Evolutionary conservation across 75 land plant genomes (phyloP), one percentile per base, ranked within the genome.

Genomic region (Cunninghamia lanceolata): DNA sequence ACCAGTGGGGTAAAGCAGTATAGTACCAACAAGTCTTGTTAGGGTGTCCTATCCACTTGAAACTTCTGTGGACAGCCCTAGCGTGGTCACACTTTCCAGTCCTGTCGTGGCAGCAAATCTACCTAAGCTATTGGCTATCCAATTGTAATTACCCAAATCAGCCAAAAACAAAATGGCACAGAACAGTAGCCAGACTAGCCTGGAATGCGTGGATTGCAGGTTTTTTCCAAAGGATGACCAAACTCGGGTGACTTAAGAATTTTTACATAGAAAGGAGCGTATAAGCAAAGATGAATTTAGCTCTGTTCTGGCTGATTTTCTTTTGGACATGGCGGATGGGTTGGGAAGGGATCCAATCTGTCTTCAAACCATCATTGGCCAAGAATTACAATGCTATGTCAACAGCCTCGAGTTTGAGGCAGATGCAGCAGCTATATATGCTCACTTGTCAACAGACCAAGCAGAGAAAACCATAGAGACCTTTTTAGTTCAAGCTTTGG

Each of bases 321-420:
- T 96, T 40, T 21, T 94, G 87, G 96, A 95, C 47, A 90, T 97
- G 92, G 99, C 98, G 76, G 93, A 94, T 32, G 99, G 99, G 8
- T 86, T 96, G 53, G 94, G 92, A 86, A 89, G 99, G 86, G 97
- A 98, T 32, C 99, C 99, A 3, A 83, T 96, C 36, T 89, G 89
- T 16, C 89, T 96, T 21, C 87, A 92, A 39, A 89, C 93, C 9
- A 89, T 98, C 1, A 94, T 94, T 87, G 99, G 99, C 1, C 87
- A 88, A 46, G 90, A 90, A 35, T 91, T 98, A 15, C 46, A 63
- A 19, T 85, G 91, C 38, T 96, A 92, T 84, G 89, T 86, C 14
- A 85, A 84, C 16, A 85, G 93, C 42, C 45, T 90, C 0, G 78
- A 87, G 38, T 96, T 92, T 87, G 94, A 95, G 17, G 59, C 88